These are phyloP conservation scores for Stentor coeruleus DNA, from an alignment of 73 alveolate genomes.

Conservation along the genomic window DNA sequence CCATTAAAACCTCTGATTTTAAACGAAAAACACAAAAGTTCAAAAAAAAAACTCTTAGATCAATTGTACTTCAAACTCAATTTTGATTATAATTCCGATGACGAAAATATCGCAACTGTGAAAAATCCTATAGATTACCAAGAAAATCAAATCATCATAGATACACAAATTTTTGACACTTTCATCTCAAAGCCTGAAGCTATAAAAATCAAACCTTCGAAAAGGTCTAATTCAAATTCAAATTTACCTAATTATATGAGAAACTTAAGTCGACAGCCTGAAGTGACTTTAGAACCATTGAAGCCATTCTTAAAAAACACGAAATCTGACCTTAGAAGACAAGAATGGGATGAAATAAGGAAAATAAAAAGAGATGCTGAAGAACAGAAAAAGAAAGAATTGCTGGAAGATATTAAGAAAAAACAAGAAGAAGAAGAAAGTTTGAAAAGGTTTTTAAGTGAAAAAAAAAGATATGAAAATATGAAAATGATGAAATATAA, in stretches of 20 bases:
- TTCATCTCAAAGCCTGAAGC: not conserved
- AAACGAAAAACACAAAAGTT: no score
- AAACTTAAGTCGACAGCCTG: not conserved
- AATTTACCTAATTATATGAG: not conserved
- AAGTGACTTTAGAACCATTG: no score
- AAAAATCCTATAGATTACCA: not conserved
- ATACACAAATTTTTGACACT: not conserved
- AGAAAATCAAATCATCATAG: not conserved
- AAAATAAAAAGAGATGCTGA: not conserved
- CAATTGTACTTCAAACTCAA: not conserved
- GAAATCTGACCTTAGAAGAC: not conserved
- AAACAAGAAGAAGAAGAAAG: not conserved
- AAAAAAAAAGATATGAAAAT: not conserved
- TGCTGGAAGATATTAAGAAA: not conserved
- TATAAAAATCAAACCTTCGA: not conserved
- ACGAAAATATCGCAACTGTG: no score
- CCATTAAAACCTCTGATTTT: no score
- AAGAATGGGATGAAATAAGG: constrained; percentile 8
- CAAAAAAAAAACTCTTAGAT: not conserved
- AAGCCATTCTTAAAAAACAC: not conserved
- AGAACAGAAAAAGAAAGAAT: not conserved
- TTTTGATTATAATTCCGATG: not conserved
- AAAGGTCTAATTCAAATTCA: not conserved
- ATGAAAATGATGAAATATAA: not conserved
- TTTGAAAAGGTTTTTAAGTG: not conserved